phyloP scores from a whole-genome alignment of 2,329 filamentous ascomycete genomes.

The Calycina herbarum region DNA sequence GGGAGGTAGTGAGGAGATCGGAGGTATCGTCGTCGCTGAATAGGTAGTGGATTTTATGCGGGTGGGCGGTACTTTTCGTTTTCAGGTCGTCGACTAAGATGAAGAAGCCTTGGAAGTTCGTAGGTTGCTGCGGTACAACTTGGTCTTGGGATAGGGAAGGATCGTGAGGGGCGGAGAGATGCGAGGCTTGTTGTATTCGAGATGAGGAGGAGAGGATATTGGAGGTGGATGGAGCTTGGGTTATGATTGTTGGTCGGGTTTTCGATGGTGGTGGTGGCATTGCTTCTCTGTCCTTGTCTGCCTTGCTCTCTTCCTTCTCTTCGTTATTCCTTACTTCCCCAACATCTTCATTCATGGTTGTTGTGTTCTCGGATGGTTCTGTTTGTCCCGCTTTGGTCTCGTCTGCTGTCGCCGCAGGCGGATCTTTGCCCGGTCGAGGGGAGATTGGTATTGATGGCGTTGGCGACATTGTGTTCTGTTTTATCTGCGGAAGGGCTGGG shows the following conservation, averaged over 20 bases:
- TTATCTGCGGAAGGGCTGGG: not conserved
- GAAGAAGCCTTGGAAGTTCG: constrained; percentile 77
- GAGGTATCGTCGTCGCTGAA: constrained; percentile 87
- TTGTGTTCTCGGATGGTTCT: not conserved
- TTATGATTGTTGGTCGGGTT: constrained; percentile 6
- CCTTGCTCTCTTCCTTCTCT: not conserved
- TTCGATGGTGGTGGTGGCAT: constrained; percentile 11
- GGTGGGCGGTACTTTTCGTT: constrained; percentile 76
- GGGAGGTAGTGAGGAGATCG: constrained; percentile 62
- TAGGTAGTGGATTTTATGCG: constrained; percentile 78
- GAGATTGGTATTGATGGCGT: constrained; percentile 23
- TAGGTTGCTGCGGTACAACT: constrained; percentile 20
- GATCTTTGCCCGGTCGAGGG: constrained; percentile 26
- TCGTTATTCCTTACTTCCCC: not conserved
- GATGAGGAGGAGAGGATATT: not conserved
- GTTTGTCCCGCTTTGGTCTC: not conserved
- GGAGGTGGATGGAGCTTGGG: not conserved
- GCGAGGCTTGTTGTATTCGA: not conserved
- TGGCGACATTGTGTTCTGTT: constrained; percentile 10
- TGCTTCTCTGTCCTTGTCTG: constrained; percentile 2
- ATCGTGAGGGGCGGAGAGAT: not conserved
- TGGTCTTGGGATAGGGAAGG: not conserved
- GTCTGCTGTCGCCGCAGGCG: constrained; percentile 11
- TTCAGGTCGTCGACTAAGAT: constrained; percentile 76
- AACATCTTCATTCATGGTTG: not conserved